Evolutionary conservation across 306 rosid genomes (phyloP).

Genomic region (Lagenaria siceraria): DNA sequence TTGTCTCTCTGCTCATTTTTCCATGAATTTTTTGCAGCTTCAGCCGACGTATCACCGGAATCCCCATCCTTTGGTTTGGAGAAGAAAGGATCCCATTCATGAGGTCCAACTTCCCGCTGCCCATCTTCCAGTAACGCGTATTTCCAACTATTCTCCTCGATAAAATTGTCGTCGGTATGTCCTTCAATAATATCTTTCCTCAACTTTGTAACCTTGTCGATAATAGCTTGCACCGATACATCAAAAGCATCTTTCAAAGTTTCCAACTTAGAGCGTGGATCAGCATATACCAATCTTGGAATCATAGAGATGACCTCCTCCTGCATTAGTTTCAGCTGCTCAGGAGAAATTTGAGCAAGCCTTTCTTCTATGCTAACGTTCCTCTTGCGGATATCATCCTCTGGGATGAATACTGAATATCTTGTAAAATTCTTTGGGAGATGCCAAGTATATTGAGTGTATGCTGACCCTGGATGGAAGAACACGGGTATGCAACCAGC

Average conservation of each 20-base stretch:
- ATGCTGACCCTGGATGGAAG: constrained; percentile 98
- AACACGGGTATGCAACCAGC: constrained; percentile 98
- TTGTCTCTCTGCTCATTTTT: constrained; percentile 55
- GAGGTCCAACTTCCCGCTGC: constrained; percentile 81
- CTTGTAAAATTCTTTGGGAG: constrained; percentile 70
- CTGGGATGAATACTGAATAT: constrained; percentile 92
- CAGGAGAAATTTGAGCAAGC: constrained; percentile 55
- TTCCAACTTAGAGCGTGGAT: constrained; percentile 85
- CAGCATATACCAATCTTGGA: constrained; percentile 81
- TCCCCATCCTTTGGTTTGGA: constrained; percentile 83
- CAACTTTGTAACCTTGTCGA: constrained; percentile 65
- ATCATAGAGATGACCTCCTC: constrained; percentile 83
- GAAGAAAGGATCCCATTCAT: constrained; percentile 99
- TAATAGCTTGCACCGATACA: constrained; percentile 73
- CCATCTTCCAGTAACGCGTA: constrained; percentile 81
- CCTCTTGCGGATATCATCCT: constrained; percentile 71
- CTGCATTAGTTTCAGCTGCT: constrained; percentile 69
- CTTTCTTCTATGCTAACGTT: constrained; percentile 66
- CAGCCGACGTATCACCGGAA: constrained; percentile 45
- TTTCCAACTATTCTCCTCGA: constrained; percentile 98
- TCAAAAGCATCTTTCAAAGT: constrained; percentile 84
- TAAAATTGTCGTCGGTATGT: constrained; percentile 46
- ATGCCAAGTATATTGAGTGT: constrained; percentile 95
- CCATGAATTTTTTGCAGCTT: constrained; percentile 85
- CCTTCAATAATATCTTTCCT: constrained; percentile 70